These are phyloP conservation scores for Fragilariopsis cylindrus DNA, from an alignment of 108 stramenopile species.

Conservation along the genomic window DNA sequence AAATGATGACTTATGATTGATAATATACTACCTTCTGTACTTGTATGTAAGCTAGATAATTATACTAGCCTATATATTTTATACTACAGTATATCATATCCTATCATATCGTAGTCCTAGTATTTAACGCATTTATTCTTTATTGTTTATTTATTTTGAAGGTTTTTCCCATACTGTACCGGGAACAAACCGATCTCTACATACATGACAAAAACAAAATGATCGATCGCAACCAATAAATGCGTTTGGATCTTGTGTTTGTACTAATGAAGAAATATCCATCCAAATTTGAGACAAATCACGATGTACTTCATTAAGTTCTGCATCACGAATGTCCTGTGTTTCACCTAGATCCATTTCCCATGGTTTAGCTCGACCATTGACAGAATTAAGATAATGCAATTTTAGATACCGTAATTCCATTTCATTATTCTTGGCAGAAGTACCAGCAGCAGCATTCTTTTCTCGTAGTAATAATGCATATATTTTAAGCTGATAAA, in stretches of 20 bases:
- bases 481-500: conserved; percentile 88
- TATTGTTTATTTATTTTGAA: not conserved
- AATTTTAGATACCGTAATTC: conserved; percentile 65
- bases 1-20: too few relatives aligned
- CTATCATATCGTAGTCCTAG: too few relatives aligned
- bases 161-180: conserved; percentile 65
- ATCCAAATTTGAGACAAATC: conserved; percentile 50
- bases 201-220: conserved; percentile 86
- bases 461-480: conserved; percentile 74
- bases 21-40: too few relatives aligned
- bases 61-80: too few relatives aligned
- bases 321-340: conserved; percentile 53
- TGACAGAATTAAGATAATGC: conserved; percentile 66
- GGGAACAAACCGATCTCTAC: conserved; percentile 56
- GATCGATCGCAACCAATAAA: conserved; percentile 77
- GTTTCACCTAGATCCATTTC: conserved; percentile 69
- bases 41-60: too few relatives aligned
- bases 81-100: too few relatives aligned
- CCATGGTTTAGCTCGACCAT: conserved; percentile 57
- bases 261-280: conserved; percentile 57
- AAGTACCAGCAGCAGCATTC: conserved; percentile 24
- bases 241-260: conserved; percentile 61
- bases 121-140: not conserved
- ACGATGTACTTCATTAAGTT: conserved; percentile 49
- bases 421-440: conserved; percentile 30